These are phyloP conservation scores for Boletus rubroflammeus DNA, from an alignment of 768 basidiomycete species.

Conservation along the genomic window DNA sequence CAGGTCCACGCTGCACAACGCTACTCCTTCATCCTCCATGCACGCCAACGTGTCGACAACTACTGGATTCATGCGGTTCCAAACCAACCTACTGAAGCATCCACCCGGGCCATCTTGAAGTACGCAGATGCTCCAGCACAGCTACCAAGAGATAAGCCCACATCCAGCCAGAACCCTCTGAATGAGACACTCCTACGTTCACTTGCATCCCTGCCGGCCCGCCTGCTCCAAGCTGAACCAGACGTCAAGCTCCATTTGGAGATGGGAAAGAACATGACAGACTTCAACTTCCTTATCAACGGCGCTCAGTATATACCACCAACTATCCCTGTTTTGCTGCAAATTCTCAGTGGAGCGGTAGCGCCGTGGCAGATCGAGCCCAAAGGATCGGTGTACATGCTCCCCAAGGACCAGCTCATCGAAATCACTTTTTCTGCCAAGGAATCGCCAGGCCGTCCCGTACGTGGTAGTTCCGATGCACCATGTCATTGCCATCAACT, in stretches of 20 bases:
- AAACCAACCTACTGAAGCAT: background rate
- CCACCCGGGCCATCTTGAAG: slow-evolving; percentile 28
- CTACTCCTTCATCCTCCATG: slow-evolving; percentile 42
- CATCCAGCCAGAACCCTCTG: slow-evolving; percentile 4
- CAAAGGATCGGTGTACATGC: slow-evolving; percentile 9
- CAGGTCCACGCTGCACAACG: slow-evolving; percentile 39
- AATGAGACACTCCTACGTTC: slow-evolving; percentile 18
- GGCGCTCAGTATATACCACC: slow-evolving; percentile 13
- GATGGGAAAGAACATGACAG: slow-evolving; percentile 10
- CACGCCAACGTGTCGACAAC: slow-evolving; percentile 37
- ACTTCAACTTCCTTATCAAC: slow-evolving; percentile 14
- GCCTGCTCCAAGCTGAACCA: slow-evolving; percentile 10
- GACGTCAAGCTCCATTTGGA: slow-evolving; percentile 18
- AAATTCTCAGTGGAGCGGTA: slow-evolving; percentile 20
- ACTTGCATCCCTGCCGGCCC: slow-evolving; percentile 7
- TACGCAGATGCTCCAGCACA: slow-evolving; percentile 8
- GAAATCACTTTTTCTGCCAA: slow-evolving; percentile 16
- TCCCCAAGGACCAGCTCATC: slow-evolving; percentile 13
- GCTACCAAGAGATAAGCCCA: slow-evolving; percentile 7
- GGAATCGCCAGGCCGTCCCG: slow-evolving; percentile 24
- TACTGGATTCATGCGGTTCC: slow-evolving; percentile 33
- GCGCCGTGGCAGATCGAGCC: slow-evolving; percentile 8
- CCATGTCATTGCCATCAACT: background rate
- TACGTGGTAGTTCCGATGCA: slow-evolving; percentile 12
- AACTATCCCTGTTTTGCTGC: slow-evolving; percentile 12